A percentile compares a stretch with the other conserved stretches of the same genome.
Conservation (phyloP, 495 filamentous ascomycete species). For the Lasiosphaeriaceae sp. region DNA sequence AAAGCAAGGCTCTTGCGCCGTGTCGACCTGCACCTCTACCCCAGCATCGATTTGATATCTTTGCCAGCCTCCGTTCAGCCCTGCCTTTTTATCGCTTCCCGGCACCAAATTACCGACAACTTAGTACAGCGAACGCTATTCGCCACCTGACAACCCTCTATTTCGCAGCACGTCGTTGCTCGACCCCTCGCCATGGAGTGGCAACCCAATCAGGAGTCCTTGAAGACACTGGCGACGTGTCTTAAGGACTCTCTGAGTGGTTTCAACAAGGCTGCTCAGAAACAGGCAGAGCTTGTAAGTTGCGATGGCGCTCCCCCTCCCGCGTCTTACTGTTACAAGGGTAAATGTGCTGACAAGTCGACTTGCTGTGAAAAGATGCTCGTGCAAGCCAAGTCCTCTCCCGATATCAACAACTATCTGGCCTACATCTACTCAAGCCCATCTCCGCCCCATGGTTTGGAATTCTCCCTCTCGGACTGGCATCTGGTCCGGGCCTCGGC, state of each 20-base stretch:
- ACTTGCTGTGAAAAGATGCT: constrained; percentile 67
- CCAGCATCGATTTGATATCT: neutral
- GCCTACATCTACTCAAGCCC: constrained; percentile 80
- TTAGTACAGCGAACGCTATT: constrained; percentile 1
- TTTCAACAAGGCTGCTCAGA: constrained; percentile 71
- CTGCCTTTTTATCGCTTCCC: neutral
- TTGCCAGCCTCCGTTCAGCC: neutral
- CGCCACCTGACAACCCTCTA: constrained; percentile 3
- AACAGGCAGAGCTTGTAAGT: constrained; percentile 70
- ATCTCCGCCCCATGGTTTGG: constrained; percentile 54
- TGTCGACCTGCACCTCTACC: neutral
- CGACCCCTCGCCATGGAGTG: constrained; percentile 64
- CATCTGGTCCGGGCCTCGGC: constrained; percentile 78
- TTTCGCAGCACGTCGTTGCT: constrained; percentile 5
- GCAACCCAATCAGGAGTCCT: constrained; percentile 83
- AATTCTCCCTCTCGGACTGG: constrained; percentile 55
- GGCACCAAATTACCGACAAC: neutral
- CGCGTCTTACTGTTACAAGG: constrained; percentile 1
- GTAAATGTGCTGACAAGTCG: constrained; percentile 19
- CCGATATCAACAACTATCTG: constrained; percentile 96
- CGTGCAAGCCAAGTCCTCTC: constrained; percentile 79
- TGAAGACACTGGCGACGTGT: constrained; percentile 83
- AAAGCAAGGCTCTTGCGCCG: constrained; percentile 9
- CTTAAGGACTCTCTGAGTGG: constrained; percentile 88
- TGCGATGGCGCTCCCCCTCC: too few relatives aligned